These are phyloP conservation scores for Diplocarpon rosae DNA, from an alignment of 2,329 filamentous ascomycete species.

Conservation along the genomic window DNA sequence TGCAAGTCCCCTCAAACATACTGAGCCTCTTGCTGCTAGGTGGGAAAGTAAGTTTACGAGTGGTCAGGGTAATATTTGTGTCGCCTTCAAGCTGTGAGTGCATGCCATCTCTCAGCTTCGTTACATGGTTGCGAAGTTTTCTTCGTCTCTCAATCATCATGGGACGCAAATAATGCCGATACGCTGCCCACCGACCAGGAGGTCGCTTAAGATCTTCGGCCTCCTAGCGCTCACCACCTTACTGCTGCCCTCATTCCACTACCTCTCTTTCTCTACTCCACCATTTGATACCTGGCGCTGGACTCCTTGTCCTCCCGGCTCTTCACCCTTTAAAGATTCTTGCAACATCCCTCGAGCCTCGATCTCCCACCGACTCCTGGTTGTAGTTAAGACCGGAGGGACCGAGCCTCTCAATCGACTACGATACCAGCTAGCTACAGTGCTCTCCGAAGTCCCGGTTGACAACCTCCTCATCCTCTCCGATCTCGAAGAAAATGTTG, in stretches of 20 bases:
- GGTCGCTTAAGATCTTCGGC: no score
- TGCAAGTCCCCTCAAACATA: no score
- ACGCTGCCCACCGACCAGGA: no score
- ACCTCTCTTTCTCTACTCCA: background rate
- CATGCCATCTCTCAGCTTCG: no score
- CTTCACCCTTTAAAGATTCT: background rate
- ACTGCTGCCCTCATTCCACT: background rate
- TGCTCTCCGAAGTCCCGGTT: constrained; percentile 10
- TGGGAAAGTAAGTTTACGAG: no score
- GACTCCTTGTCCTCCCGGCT: background rate
- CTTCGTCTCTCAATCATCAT: no score
- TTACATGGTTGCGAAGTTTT: no score
- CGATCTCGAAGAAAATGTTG: constrained; percentile 41
- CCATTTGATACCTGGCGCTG: background rate
- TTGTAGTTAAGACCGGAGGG: background rate
- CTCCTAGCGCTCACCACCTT: no score
- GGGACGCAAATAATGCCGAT: no score
- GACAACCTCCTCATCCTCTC: constrained; percentile 43
- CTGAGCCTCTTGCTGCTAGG: no score
- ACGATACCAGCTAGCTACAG: background rate
- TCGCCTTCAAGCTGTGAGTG: no score
- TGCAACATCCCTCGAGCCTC: background rate
- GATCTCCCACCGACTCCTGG: background rate
- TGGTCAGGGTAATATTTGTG: no score
- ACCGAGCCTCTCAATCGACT: background rate